A percentile compares a stretch with the other conserved stretches of the same genome.
phyloP scores from a whole-genome alignment of 129 eudicot species.

The Logfia minima region DNA sequence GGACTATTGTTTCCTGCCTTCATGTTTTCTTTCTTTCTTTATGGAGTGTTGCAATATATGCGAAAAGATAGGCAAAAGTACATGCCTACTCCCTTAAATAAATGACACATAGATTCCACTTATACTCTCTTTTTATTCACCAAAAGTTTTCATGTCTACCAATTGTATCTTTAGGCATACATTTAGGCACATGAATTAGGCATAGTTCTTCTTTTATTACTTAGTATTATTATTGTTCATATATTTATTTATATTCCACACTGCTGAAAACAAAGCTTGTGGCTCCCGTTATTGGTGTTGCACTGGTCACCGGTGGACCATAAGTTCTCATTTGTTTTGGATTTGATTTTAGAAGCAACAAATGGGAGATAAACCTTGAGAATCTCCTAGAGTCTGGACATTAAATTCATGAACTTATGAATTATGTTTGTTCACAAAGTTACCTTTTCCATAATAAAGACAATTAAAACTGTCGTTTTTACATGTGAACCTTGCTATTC shows the following conservation, averaged over 20 bases:
- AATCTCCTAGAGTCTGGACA: neutral
- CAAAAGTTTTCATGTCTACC: neutral
- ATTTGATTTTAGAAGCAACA: neutral
- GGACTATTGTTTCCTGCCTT: neutral
- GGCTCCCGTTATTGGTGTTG: neutral
- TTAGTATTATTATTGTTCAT: neutral
- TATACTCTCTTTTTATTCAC: neutral
- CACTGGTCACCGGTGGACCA: constrained; percentile 3
- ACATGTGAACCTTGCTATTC: neutral
- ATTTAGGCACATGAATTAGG: no score
- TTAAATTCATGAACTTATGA: neutral
- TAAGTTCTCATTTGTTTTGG: constrained; percentile 8
- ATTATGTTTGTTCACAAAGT: neutral
- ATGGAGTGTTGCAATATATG: neutral
- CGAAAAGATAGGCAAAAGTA: neutral
- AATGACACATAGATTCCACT: neutral
- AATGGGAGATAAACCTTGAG: neutral
- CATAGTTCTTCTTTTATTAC: neutral
- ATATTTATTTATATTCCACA: neutral
- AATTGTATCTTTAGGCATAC: no score
- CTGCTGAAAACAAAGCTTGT: neutral
- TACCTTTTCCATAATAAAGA: neutral
- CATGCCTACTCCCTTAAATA: neutral
- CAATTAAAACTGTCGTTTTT: neutral
- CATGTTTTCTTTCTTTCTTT: neutral